Base-by-base conservation (phyloP, 1,284 basidiomycete genomes). In the Ganoderma sinense region DNA sequence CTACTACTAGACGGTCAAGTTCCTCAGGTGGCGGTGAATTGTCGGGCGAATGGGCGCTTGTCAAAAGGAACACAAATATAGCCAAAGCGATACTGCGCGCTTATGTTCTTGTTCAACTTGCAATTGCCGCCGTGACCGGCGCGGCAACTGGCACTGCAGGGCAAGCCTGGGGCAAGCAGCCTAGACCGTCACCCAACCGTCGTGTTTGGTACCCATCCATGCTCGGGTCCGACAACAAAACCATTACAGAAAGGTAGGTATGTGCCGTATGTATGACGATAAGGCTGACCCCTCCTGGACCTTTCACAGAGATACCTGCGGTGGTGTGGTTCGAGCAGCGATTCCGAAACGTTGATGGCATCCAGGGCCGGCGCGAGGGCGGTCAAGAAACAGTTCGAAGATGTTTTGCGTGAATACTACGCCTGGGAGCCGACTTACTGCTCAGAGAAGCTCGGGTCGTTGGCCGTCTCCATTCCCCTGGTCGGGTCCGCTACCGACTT, bases 391-490 rank as follows among this genome's bases (percentile, higher is more conserved):
- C 31, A 55, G 8, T 71, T 62, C 36, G 56, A 66, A 20, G 61
- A 63, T 4, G 64, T 69, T 10, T 74, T 67, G 70, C 8, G 58
- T 16, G 70, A 72, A 29, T 74, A 68, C 56, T 67, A 70, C 58
- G 29, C 20, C 4, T 74, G 73, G 73, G 73, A 72, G 43, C 59
- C 48, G 10, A 33, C 14, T 4, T 62, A 67, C 20, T 72, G 56
- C 60, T 51, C 39, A 4, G 18, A 45, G 29, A 33, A 43, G 40
- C 18, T 71, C 41, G 45, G 64, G 4, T 65, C 65, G 11, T 59
- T 71, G 13, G 40, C 29, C n/a, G 39, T 36, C 11, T 13, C 23
- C 29, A 48, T 29, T 18, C 56, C 33, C 8, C 11, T 11, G 31
- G 56, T 39, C 0, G 14, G 16, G 20, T n/a, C 56, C 33, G 39